Percentiles rank a stretch among this genome's conserved stretches.
Evolutionary conservation across 176 grass and related monocot species (phyloP).

Genomic region (Thinopyrum elongatum): DNA sequence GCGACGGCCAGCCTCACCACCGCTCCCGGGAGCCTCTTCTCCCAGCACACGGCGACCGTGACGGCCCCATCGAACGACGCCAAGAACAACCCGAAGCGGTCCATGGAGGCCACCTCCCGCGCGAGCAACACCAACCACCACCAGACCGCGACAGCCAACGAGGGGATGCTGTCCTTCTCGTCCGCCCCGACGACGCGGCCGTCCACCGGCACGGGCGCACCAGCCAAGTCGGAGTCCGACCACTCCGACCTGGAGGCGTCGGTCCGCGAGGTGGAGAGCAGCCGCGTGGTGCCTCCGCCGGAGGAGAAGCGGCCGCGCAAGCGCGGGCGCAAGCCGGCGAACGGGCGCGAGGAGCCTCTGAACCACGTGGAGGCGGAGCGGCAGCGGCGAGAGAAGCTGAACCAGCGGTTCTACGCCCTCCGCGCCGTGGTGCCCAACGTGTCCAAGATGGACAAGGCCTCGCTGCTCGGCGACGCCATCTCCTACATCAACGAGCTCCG

Average conservation of each 20-base stretch:
- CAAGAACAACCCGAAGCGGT: conserved; percentile 64
- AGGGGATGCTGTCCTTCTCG: conserved; percentile 96
- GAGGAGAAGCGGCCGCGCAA: conserved; percentile 95
- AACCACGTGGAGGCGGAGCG: conserved; percentile 97
- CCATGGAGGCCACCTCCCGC: conserved; percentile 80
- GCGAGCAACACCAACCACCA: conserved; percentile 74
- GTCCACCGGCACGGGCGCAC: conserved; percentile 48
- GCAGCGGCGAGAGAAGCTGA: conserved; percentile 95
- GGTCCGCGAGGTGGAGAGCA: conserved; percentile 90
- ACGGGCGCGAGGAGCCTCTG: conserved; percentile 91
- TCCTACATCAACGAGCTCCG: conserved; percentile 95
- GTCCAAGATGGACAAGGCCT: conserved; percentile 99
- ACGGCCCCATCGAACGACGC: conserved; percentile 33
- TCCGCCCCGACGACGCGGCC: conserved; percentile 47
- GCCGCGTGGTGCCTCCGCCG: conserved; percentile 57
- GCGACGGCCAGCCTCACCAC: conserved; percentile 43
- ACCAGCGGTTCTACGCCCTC: conserved; percentile 96
- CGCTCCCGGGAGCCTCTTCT: conserved; percentile 67
- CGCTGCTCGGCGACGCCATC: conserved; percentile 90
- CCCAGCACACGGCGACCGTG: conserved; percentile 53
- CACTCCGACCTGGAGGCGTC: conserved; percentile 90
- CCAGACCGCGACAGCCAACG: conserved; percentile 38
- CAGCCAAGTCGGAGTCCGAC: conserved; percentile 76
- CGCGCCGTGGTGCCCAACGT: conserved; percentile 97
- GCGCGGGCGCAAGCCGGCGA: conserved; percentile 93